Percentiles rank a stretch among this genome's conserved stretches.
These are phyloP conservation scores for Spongispora temasekensis DNA, from an alignment of 1,284 basidiomycete species.

Conservation along the genomic window DNA sequence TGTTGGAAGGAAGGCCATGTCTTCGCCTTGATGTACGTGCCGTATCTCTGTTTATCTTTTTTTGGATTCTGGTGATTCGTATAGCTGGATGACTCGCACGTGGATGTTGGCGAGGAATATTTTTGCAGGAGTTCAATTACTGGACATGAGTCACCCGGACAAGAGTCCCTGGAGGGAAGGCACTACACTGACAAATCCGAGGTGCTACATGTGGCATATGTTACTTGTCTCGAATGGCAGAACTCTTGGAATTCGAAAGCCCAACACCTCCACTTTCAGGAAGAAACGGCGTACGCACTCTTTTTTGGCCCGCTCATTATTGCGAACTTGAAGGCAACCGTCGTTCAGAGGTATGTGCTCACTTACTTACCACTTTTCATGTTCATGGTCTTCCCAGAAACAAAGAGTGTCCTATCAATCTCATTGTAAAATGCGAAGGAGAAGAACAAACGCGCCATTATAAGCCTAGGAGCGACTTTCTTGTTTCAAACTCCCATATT, in stretches of 20 bases:
- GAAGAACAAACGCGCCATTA: too few species aligned
- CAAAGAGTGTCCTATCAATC: not conserved
- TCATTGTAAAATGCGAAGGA: not conserved
- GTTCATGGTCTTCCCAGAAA: not conserved
- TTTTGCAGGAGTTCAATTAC: not conserved
- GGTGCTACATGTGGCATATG: not conserved
- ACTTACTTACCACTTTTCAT: not conserved
- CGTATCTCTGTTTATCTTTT: not conserved
- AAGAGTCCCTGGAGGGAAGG: not conserved
- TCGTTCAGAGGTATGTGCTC: not conserved
- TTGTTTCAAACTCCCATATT: not conserved
- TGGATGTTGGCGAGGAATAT: not conserved
- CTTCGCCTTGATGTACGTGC: not conserved
- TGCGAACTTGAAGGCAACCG: not conserved
- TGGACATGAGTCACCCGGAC: not conserved
- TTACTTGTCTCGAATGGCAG: not conserved
- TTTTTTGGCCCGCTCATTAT: not conserved
- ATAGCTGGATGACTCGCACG: not conserved
- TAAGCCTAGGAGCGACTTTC: too few species aligned
- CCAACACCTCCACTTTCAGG: not conserved
- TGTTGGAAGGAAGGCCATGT: not conserved
- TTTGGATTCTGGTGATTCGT: not conserved
- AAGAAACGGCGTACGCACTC: not conserved
- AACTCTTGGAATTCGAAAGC: not conserved
- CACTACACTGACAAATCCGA: not conserved